Base-by-base conservation (phyloP, 257 asterid species). In the Solanum pimpinellifolium region DNA sequence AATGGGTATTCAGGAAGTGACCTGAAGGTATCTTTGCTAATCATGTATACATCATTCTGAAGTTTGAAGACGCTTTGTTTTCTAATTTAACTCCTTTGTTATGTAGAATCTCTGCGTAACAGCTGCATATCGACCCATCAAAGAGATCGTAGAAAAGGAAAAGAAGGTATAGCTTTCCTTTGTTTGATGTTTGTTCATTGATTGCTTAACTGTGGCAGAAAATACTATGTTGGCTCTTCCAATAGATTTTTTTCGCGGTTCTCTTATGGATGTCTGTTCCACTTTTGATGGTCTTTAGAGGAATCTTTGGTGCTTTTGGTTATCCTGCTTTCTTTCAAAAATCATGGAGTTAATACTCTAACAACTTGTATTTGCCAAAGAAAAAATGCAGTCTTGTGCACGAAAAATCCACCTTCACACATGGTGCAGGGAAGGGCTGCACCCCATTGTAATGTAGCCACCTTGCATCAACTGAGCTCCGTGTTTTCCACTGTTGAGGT, bases 1-100 rank as follows among this genome's bases (percentile, higher is more conserved):
- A 95, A 95, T 39, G 99, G 99, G 41, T 96, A 94, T 90, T 96
- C 99, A 7, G 99, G 99, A 92, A 96, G 98, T 85, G 98, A 96
- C 91, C 97, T 97, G 44, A 94, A 95, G 98, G 99, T 97, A 73
- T 83, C 35, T n/a, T 84, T 78, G 25, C 42, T 73, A 39, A 68
- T 29, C 37, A 6, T 72, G 15, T 87, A 37, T 16, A 33, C 60
- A 56, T 83, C 75, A 42, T 85, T 44, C 35, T 46, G 31, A 52
- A 75, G 47, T 70, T 78, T 20, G 47, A 10, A 84, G 85, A 56
- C 62, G n/a, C 86, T 80, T 59, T 20, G 25, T 59, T 59, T 12
- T 59, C 27, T 27, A 65, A 25, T 62, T 80, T 65, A 52, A 11
- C 6, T 77, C 82, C 8, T 31, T 11, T 86, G 81, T 75, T 47